phyloP scores from a whole-genome alignment of 2,329 filamentous ascomycete genomes.

The Microcyclosporella mali region DNA sequence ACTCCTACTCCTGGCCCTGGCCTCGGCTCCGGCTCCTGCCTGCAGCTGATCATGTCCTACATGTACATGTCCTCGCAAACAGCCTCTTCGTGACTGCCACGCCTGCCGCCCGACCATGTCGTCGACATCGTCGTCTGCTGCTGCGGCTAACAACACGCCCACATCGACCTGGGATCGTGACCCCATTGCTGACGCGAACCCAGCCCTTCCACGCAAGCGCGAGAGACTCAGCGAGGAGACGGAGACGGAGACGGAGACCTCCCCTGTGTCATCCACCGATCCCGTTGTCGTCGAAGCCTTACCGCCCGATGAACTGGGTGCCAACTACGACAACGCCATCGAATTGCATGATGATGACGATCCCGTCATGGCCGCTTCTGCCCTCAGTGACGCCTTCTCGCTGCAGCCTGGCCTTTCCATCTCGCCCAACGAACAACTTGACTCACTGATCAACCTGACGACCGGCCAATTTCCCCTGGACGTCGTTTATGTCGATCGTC shows the following conservation, averaged over 20 bases:
- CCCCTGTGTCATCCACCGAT: constrained; percentile 20
- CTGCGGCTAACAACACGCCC: constrained; percentile 15
- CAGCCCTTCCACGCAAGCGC: constrained; percentile 42
- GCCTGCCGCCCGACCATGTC: constrained; percentile 10
- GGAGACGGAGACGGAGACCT: constrained; percentile 24
- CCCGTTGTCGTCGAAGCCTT: constrained; percentile 25
- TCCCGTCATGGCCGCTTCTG: constrained; percentile 6
- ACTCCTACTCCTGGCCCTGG: too few relatives aligned
- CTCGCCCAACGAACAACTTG: constrained; percentile 10
- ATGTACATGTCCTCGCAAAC: too few relatives aligned
- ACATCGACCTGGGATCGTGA: constrained; percentile 31
- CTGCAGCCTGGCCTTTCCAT: constrained; percentile 1
- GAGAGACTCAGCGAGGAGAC: constrained; percentile 37
- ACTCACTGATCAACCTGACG: constrained; percentile 1
- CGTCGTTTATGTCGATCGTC: not conserved
- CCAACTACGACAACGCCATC: constrained; percentile 33
- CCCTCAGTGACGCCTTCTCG: constrained; percentile 15
- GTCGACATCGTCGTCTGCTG: not conserved
- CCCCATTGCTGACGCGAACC: constrained; percentile 40
- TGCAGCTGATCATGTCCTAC: constrained; percentile 8
- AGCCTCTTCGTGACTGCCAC: constrained; percentile 4
- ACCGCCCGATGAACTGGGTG: constrained; percentile 36
- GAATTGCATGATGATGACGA: constrained; percentile 33
- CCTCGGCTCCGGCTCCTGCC: constrained; percentile 1
- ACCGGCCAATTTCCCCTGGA: not conserved